Evolutionary conservation across 2,329 filamentous ascomycete genomes (phyloP).

Genomic region (Colletotrichum higginsianum): DNA sequence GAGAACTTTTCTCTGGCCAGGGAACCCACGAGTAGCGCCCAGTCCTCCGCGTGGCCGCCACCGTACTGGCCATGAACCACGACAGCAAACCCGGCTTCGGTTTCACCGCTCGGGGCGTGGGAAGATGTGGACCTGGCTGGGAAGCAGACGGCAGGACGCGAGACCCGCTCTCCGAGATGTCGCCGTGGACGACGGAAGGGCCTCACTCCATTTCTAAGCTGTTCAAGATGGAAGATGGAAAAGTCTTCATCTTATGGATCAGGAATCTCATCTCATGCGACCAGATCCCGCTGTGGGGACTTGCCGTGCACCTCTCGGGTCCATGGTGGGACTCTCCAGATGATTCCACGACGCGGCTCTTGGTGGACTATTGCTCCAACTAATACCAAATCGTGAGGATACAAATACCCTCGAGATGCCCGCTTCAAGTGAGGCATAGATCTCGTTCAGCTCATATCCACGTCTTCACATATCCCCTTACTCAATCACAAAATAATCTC

Average conservation of each 20-base stretch:
- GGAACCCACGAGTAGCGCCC: slow-evolving; percentile 21
- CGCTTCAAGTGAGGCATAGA: slow-evolving; percentile 16
- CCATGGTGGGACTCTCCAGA: slow-evolving; percentile 37
- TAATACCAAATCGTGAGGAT: slow-evolving; percentile 17
- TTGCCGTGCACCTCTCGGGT: slow-evolving; percentile 9
- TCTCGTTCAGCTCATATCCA: no score
- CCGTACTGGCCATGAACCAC: background rate
- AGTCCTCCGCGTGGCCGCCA: background rate
- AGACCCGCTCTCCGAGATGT: slow-evolving; percentile 39
- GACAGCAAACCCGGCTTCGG: slow-evolving; percentile 8
- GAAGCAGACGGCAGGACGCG: slow-evolving; percentile 10
- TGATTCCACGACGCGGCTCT: slow-evolving; percentile 27
- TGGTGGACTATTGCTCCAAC: slow-evolving; percentile 23
- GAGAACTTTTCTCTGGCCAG: slow-evolving; percentile 21
- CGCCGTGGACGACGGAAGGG: slow-evolving; percentile 27
- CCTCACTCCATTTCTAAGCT: slow-evolving; percentile 27
- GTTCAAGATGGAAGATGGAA: slow-evolving; percentile 1
- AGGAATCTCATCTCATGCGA: slow-evolving; percentile 12
- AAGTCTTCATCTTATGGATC: slow-evolving; percentile 30
- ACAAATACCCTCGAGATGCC: slow-evolving; percentile 32
- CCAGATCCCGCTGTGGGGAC: slow-evolving; percentile 29
- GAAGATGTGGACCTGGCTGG: background rate
- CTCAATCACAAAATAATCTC: background rate
- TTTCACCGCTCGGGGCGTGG: slow-evolving; percentile 30
- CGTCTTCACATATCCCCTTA: no score